Evolutionary conservation across 225 moss, liverwort and hornwort species (phyloP), one percentile per base, ranked within the genome.

Genomic region (Bryum argenteum): DNA sequence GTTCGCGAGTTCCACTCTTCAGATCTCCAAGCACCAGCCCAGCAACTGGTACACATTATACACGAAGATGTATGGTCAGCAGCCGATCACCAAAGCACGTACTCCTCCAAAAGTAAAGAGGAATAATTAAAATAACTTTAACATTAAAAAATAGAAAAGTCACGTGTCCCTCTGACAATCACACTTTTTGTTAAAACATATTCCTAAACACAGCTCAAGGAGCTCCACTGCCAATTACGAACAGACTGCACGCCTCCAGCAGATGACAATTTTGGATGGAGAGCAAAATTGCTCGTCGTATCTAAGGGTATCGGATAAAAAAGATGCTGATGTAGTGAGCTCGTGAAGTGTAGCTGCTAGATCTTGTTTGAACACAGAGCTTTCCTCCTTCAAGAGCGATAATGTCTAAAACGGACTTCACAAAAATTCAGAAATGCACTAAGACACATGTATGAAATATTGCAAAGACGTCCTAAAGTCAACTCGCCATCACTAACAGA

Each of bases 1-100:
- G 57, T 71, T 33, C n/a, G 68, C 24, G 18, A 42, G 41, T 52
- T 17, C 26, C 53, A 67, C 17, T 60, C 38, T 28, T 66, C 76
- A 69, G 79, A 61, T 42, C 73, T 69, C 67, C 65, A 24, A 54
- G 65, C 55, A 76, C 19, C 53, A 60, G 61, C 33, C 65, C 17
- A 61, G 61, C 8, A 65, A 57, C 83, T 79, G 79, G 23, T 8
- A 42, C 73, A 80, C 55, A 70, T 14, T 10, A 70, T 73, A 80
- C 45, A 33, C 33, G 33, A 17, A 44, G 61, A 77, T 51, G 66
- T 40, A 61, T 37, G 45, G 61, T 79, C 53, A 82, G 78, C 51
- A 33, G 13, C 56, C 56, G 11, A 20, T 26, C 44, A 12, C 26
- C 70, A 40, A 50, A 48, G 37, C 20, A 60, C 24, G 7, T 39